Percentiles rank a stretch among this genome's conserved stretches.
phyloP scores from a whole-genome alignment of 1,284 basidiomycete species.

The Ceratobasidium sp. region DNA sequence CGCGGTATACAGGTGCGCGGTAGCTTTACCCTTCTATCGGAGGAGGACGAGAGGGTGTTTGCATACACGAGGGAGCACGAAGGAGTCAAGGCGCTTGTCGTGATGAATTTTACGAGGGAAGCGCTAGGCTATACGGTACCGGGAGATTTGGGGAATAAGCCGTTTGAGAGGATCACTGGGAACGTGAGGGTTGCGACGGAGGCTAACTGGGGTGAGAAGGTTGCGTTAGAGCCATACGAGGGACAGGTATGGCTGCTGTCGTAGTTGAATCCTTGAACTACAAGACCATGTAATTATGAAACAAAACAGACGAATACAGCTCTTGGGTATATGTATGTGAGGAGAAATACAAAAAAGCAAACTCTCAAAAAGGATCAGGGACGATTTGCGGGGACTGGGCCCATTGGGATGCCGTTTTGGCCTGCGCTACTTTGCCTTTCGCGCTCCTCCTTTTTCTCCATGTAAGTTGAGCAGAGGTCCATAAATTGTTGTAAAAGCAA shows the following conservation, averaged over 20 bases:
- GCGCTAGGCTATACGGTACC: slow-evolving; percentile 51
- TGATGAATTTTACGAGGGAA: slow-evolving; percentile 67
- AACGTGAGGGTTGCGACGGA: too few species aligned
- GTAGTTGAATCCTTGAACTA: neutral
- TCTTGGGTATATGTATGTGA: neutral
- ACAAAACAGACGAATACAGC: neutral
- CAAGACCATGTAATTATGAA: too few species aligned
- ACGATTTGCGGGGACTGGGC: too few species aligned
- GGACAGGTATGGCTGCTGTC: slow-evolving; percentile 34
- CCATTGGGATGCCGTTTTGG: too few species aligned
- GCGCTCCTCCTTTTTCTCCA: slow-evolving; percentile 2
- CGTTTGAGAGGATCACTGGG: too few species aligned
- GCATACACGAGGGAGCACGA: slow-evolving; percentile 67
- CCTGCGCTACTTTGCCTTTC: neutral
- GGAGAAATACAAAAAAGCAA: neutral
- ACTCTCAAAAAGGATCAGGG: too few species aligned
- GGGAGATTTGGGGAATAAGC: slow-evolving; percentile 6
- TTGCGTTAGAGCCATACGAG: slow-evolving; percentile 11
- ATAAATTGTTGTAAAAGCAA: slow-evolving; percentile 36
- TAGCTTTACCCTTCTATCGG: slow-evolving; percentile 65
- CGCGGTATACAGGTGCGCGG: slow-evolving; percentile 66
- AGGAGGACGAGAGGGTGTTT: slow-evolving; percentile 66
- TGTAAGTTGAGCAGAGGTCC: slow-evolving; percentile 37
- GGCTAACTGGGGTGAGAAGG: neutral
- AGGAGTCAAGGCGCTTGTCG: slow-evolving; percentile 58